Evolutionary conservation across 1,139 yeast genomes (phyloP).

Genomic region (Kodamaea derodonti): DNA sequence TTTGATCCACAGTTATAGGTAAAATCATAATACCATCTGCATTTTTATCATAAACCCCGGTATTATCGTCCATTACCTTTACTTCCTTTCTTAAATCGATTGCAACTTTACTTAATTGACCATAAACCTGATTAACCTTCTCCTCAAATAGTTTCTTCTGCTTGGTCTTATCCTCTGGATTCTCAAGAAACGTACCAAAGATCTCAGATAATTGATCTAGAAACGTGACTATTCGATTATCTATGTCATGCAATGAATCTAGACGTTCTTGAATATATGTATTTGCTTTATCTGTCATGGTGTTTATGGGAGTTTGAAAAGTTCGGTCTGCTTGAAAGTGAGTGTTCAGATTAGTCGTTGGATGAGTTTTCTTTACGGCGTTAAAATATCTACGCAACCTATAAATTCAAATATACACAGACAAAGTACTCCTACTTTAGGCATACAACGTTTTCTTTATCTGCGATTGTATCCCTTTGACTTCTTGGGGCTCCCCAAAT

Average conservation of each 20-base stretch:
- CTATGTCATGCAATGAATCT: constrained; percentile 43
- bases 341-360: too few species aligned
- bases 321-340: too few species aligned
- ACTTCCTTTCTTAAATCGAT: constrained; percentile 54
- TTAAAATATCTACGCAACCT: too few species aligned
- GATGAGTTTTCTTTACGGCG: too few species aligned
- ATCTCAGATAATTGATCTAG: constrained; percentile 36
- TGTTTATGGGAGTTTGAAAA: too few species aligned
- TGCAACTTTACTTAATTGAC: constrained; percentile 36
- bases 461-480: too few species aligned
- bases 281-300: too few species aligned
- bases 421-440: too few species aligned
- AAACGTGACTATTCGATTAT: constrained; percentile 40
- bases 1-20: constrained; percentile 60
- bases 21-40: constrained; percentile 49
- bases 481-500: too few species aligned
- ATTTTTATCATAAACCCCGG: constrained; percentile 44
- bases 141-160: constrained; percentile 19
- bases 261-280: constrained; percentile 43
- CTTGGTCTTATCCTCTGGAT: constrained; percentile 13
- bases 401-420: too few species aligned
- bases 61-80: constrained; percentile 54
- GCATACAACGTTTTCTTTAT: too few species aligned
- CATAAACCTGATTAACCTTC: constrained; percentile 33
- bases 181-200: constrained; percentile 35